Percentiles rank a stretch among this genome's conserved stretches.
These are phyloP conservation scores for Acacia concinna DNA, from an alignment of 331 rosid genomes.

Conservation along the genomic window DNA sequence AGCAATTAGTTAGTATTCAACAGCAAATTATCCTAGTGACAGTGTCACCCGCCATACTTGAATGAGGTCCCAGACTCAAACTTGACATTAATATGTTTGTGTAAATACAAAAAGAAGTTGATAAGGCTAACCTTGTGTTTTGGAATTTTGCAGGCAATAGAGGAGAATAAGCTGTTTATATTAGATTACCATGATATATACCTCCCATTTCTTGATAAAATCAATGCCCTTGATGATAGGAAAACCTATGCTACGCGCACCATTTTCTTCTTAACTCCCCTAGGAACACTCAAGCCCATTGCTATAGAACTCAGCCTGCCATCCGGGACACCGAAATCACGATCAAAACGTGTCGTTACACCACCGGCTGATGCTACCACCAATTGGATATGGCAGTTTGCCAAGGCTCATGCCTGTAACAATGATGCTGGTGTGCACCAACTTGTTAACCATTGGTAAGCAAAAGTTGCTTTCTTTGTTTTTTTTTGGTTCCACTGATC, in stretches of 20 bases:
- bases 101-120: too few relatives aligned
- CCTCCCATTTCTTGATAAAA: conserved; percentile 79
- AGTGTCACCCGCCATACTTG: rapidly evolving
- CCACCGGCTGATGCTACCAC: conserved; percentile 76
- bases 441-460: conserved; percentile 92
- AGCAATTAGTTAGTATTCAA: not conserved
- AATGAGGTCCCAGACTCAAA: not conserved
- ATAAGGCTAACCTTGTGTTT: not conserved
- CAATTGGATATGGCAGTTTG: conserved; percentile 89
- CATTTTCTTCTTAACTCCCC: conserved; percentile 60
- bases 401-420: conserved; percentile 86
- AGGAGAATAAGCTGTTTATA: conserved; percentile 67
- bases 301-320: conserved; percentile 96
- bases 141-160: conserved; percentile 57
- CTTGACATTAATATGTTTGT: too few relatives aligned
- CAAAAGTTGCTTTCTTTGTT: not conserved
- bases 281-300: conserved; percentile 75
- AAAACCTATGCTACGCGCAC: conserved; percentile 91
- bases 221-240: conserved; percentile 85
- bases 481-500: not conserved
- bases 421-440: conserved; percentile 97
- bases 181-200: conserved; percentile 83
- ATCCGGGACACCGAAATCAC: conserved; percentile 49
- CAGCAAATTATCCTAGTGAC: not conserved
- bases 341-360: conserved; percentile 67